These are phyloP conservation scores for Rubia tinctorum DNA, from an alignment of 305 asterid species.

Conservation along the genomic window DNA sequence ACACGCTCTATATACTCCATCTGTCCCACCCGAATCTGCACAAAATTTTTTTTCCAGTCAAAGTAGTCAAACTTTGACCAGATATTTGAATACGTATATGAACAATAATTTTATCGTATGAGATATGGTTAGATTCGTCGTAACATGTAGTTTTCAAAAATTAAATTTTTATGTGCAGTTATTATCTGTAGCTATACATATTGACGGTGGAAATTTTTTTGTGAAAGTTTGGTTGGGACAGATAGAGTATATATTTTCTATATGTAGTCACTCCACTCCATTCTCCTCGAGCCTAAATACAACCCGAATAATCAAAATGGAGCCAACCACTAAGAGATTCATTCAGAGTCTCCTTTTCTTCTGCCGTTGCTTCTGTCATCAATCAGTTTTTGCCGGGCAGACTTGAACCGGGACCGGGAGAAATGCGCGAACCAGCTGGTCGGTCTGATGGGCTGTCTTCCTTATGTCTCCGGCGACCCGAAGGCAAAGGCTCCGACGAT, in stretches of 20 bases:
- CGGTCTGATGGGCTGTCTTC: constrained; percentile 63
- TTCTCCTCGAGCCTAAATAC: background rate
- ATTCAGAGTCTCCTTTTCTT: constrained; percentile 15
- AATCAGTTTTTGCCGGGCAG: constrained; percentile 28
- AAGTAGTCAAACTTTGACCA: too few relatives aligned
- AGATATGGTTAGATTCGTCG: too few relatives aligned
- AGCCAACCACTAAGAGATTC: constrained; percentile 16
- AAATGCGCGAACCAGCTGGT: constrained; percentile 49
- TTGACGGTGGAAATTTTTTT: too few relatives aligned
- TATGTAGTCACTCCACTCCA: background rate
- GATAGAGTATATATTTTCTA: background rate
- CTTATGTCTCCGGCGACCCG: constrained; percentile 51
- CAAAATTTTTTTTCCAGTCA: too few relatives aligned
- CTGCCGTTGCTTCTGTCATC: constrained; percentile 19
- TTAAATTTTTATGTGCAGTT: too few relatives aligned
- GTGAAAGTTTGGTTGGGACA: too few relatives aligned
- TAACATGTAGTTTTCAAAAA: too few relatives aligned
- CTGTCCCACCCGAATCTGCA: too few relatives aligned
- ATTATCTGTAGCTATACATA: too few relatives aligned
- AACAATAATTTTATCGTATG: too few relatives aligned
- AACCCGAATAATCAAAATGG: background rate
- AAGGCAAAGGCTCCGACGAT: constrained; percentile 42
- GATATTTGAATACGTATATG: too few relatives aligned
- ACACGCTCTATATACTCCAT: too few relatives aligned
- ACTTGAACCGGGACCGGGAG: constrained; percentile 43